Evolutionary conservation across 192 early-diverging fungal genomes (phyloP), one percentile per base, ranked within the genome.

Genomic region (Paraglomus brasilianum): DNA sequence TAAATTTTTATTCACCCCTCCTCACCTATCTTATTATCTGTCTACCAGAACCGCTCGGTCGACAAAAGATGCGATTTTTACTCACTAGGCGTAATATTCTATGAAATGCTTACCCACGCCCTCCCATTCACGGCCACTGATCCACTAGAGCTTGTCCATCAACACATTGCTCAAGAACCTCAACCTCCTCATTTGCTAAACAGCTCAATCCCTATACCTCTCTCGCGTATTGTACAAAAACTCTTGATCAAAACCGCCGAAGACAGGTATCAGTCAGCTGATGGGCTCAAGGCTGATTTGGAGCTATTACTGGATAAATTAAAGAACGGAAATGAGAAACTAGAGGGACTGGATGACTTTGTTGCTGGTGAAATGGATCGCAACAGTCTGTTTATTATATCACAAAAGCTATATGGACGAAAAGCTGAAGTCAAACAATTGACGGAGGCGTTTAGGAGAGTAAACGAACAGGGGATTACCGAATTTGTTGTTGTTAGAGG

Each of bases 51-150:
- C 41, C 67, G 74, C 5, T 47, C 72, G 5, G 41, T 75, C 15
- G 76, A 77, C 42, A 71, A 74, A 21, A 72, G 76, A 36, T 73
- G 67, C 38, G 76, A 77, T 48, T 77, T 75, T 53, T 77, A 77
- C 42, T 69, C 74, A 5, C 46, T 77, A 8, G 76, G 76, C 2
- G 57, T 52, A 24, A 65, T 66, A 6, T 71, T 77, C 42, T 77
- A 77, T 46, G 72, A 77, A 21, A 42, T 77, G 8, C 45, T 75
- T 8, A 77, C 73, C n/a, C 44, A 55, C 5, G 24, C 19, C 11
- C 57, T 64, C 14, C 76, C 76, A 14, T 77, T 77, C 44, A 22
- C 36, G 8, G 19, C 53, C 17, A 49, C 11, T 14, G 69, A 75
- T 43, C 68, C 76, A 8, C 41, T 65, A 36, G 73, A 77, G 40